A percentile compares a stretch with the other conserved stretches of the same genome.
phyloP scores from a whole-genome alignment of 1,284 basidiomycete species.

The Trametes pubescens region DNA sequence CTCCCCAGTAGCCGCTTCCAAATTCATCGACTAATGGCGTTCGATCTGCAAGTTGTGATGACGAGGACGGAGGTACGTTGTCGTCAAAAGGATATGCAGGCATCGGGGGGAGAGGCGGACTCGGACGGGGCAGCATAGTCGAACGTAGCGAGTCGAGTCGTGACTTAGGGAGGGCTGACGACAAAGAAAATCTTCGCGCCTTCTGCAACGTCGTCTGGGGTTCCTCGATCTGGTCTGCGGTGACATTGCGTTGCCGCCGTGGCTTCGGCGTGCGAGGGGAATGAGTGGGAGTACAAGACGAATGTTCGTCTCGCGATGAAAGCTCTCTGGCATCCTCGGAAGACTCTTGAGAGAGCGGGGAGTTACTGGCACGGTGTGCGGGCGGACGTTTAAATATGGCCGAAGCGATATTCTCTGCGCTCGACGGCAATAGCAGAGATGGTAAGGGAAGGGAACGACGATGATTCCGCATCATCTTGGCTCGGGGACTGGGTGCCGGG shows the following conservation, averaged over 20 bases:
- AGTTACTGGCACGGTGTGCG: constrained; percentile 11
- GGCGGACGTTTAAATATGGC: constrained; percentile 19
- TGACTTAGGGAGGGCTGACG: constrained; percentile 37
- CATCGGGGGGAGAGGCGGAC: constrained; percentile 36
- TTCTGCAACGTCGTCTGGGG: constrained; percentile 15
- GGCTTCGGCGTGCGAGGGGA: constrained; percentile 25
- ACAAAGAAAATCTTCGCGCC: constrained; percentile 38
- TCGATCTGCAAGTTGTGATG: neutral
- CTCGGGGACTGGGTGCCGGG: constrained; percentile 29
- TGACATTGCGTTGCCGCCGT: constrained; percentile 27
- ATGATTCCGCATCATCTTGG: constrained; percentile 29
- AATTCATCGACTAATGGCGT: neutral
- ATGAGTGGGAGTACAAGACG: neutral
- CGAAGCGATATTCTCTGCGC: constrained; percentile 13
- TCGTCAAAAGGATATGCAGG: constrained; percentile 10
- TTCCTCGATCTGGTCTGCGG: constrained; percentile 23
- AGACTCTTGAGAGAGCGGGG: neutral
- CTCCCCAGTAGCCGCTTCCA: constrained; percentile 23
- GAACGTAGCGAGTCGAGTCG: constrained; percentile 34
- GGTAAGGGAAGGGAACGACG: constrained; percentile 34
- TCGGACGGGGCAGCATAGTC: constrained; percentile 39
- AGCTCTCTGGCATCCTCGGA: neutral
- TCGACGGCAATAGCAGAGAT: constrained; percentile 23
- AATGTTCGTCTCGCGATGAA: neutral
- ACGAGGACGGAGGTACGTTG: neutral